Evolutionary conservation across 768 basidiomycete species (phyloP), one percentile per base, ranked within the genome.

Genomic region (Calvatia gigantea): DNA sequence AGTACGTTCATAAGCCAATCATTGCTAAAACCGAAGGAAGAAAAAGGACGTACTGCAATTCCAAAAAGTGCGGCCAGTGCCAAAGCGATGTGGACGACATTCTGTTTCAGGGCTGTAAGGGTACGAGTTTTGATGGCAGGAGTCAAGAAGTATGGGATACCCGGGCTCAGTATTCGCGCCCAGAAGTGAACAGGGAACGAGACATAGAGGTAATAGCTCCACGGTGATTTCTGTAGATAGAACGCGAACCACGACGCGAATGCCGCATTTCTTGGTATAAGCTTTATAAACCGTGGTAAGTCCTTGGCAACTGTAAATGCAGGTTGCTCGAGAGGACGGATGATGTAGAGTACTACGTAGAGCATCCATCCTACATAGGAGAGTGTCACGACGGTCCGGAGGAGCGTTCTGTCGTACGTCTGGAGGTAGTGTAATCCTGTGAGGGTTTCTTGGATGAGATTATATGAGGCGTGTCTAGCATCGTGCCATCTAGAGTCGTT

Each of bases 341-440:
- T 70, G 5, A 91, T 75, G 39, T 75, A 84, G 4, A 83, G 66
- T 0, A 84, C 81, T 5, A 82, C 74, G 66, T 83, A 92, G 1
- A 82, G 83, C 17, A 82, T 82, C 89, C 91, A 94, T 50, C 90
- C 90, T 2, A 78, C 65, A 67, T 94, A 94, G 1, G 89, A 90
- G 6, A 77, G 64, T 1, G 78, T 79, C 48, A 92, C 91, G 59
- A 94, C 83, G 2, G 64, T 70, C 14, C 84, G 81, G 27, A 94
- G 85, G 42, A 93, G 69, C 28, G 81, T 72, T 15, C 89, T 83
- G 64, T 94, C 90, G 66, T 93, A 94, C 65, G 89, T 92, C 67
- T 93, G 87, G 4, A 93, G 78, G 64, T 93, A 93, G 28, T 84
- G 82, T 29, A 91, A 69, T 0, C 90, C 91, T 33, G 73, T 69